Percentiles rank a stretch among this genome's conserved stretches.
phyloP scores from a whole-genome alignment of 805 yeast species.

The Teunomyces lycoperdinae region DNA sequence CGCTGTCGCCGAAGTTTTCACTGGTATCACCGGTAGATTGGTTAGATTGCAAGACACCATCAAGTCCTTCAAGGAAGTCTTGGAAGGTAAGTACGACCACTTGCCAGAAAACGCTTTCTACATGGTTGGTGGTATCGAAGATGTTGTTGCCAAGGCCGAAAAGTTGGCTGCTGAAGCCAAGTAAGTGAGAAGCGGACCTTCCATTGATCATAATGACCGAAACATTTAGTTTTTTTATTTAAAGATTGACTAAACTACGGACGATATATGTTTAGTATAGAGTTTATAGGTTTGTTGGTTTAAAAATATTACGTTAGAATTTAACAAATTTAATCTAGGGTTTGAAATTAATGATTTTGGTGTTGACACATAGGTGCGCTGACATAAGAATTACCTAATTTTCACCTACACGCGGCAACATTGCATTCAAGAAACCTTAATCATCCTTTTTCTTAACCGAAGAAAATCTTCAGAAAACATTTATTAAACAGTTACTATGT shows the following conservation, averaged over 20 bases:
- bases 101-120: constrained; percentile 99
- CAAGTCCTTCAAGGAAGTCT: constrained; percentile 91
- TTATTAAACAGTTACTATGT: constrained; percentile 12
- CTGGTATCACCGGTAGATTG: constrained; percentile 98
- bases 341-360: too few relatives aligned
- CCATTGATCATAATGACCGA: constrained; percentile 3
- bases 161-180: constrained; percentile 93
- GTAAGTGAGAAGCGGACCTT: constrained; percentile 27
- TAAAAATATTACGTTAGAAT: constrained; percentile 4
- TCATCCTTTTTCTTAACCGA: too few relatives aligned
- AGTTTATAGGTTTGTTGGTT: constrained; percentile 2
- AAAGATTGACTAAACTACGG: neutral
- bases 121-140: constrained; percentile 99
- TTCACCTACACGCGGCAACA: too few relatives aligned
- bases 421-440: too few relatives aligned
- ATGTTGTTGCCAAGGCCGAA: constrained; percentile 98
- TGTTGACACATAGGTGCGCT: too few relatives aligned
- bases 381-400: too few relatives aligned
- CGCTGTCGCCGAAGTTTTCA: constrained; percentile 99
- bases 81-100: constrained; percentile 98
- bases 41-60: constrained; percentile 96
- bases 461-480: too few relatives aligned
- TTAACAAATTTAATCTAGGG: neutral
- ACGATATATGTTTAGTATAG: neutral
- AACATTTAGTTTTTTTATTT: constrained; percentile 3